Base-by-base conservation (phyloP, 2,329 filamentous ascomycete species). In the Aspergillus brasiliensis region DNA sequence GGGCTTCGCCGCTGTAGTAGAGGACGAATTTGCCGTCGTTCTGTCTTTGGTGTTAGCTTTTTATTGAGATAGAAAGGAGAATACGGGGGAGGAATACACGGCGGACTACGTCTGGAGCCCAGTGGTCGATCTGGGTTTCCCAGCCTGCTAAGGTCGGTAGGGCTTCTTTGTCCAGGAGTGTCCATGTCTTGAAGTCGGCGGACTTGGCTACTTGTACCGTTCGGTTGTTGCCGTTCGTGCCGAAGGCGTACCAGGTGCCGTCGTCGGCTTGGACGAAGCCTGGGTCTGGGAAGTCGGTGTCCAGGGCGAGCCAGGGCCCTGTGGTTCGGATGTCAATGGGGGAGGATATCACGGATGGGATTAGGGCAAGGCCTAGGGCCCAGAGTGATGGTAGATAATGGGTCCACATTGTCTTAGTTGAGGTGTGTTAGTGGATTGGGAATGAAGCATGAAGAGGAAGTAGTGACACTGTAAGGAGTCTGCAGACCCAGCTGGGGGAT, bases 101-200 rank as follows among this genome's bases (percentile, higher is more conserved):
- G 57, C 72, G 73, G 11, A 81, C 77, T 6, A 89, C 83, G 67
- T 88, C 86, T 8, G 86, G 87, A 0, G 86, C 86, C 85, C 86
- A 89, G 25, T 83, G 83, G 58, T 85, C 80, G 3, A 71, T 70
- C 2, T 81, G 80, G 3, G 77, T 81, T 31, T 83, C 83, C 86
- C 87, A 89, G 6, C 75, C 66, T 2, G 80, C 80, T 6, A 82
- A 62, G 5, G 75, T 72, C 0, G 84, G 83, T 15, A 88, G 73
- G 2, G 82, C 80, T 65, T 87, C 83, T 15, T 75, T 70, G 46
- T 81, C 75, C 17, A 81, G 75, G 8, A 78, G 74, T 69, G 79
- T 82, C 66, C 81, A 78, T 7, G 76, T 78, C 10, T 71, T 70
- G 49, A 84, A 80, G 40, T 81, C 77, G 2, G 74, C 62, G 2